Conservation (phyloP, 495 filamentous ascomycete species). For the Diplogelasinospora grovesii region DNA sequence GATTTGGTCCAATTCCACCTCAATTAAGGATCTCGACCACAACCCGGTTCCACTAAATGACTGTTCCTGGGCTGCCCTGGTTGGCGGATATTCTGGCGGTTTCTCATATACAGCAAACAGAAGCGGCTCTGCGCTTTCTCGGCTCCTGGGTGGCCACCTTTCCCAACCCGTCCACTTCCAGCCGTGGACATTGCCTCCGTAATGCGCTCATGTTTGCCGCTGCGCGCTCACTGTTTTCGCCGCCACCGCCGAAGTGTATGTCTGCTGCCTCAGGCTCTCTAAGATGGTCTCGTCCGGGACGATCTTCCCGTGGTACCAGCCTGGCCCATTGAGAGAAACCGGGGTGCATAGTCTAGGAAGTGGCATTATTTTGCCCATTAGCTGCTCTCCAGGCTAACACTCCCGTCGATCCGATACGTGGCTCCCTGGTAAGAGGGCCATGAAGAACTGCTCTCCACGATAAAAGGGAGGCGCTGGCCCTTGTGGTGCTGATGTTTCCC, state of each 20-base stretch:
- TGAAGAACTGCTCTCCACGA: background rate
- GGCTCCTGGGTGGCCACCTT: constrained; percentile 7
- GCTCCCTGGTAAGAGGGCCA: background rate
- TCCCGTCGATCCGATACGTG: constrained; percentile 23
- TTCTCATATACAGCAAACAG: constrained; percentile 13
- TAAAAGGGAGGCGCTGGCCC: background rate
- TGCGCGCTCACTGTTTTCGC: constrained; percentile 3
- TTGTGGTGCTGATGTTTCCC: background rate
- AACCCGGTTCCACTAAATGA: constrained; percentile 20
- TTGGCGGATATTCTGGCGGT: constrained; percentile 19
- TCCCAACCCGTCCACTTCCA: background rate
- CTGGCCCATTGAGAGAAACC: background rate
- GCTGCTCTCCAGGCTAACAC: constrained; percentile 6
- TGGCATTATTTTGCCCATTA: constrained; percentile 5
- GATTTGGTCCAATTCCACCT: constrained; percentile 14
- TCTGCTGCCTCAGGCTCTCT: constrained; percentile 1
- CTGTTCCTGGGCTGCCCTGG: constrained; percentile 14
- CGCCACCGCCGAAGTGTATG: constrained; percentile 2
- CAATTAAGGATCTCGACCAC: constrained; percentile 13
- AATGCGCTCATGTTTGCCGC: background rate
- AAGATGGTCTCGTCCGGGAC: constrained; percentile 13
- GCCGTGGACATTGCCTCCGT: background rate
- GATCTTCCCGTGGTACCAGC: constrained; percentile 12
- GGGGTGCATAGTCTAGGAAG: constrained; percentile 2
- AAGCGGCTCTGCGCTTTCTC: constrained; percentile 3